Base-by-base conservation (phyloP, 78 protist genomes). In the Protostelium mycophagum region DNA sequence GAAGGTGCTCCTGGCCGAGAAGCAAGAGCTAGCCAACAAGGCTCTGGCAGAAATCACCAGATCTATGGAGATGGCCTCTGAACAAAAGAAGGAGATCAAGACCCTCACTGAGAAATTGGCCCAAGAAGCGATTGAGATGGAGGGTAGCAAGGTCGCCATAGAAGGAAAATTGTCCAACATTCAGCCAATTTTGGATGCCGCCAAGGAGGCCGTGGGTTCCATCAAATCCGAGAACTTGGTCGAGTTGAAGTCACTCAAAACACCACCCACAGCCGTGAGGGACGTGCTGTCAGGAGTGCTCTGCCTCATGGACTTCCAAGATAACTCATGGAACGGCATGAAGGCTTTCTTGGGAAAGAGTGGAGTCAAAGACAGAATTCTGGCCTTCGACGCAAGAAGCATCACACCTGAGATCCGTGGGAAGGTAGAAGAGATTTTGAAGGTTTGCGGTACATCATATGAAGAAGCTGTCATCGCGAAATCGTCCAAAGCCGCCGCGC, bases 201-300 rank as follows among this genome's bases (percentile, higher is more conserved):
- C 99, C 36, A 0, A 29, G n/a, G 29, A 51, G 37, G 96, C 96
- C 28, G 97, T 97, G 28, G 91, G 95, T 9, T 0, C 39, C 63
- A 91, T 96, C 88, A 1, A 28, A 1, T 0, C 29, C 9, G 88
- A 87, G 84, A 88, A 93, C 1, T 91, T 97, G 35, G 86, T 38
- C 63, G 98, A 96, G 89, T 86, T 96, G 29, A 93, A 96, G 28
- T 28, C 91, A 25, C 87, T 96, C 87, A 85, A 85, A 9, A 37
- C 88, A 34, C 98, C 99, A 29, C 97, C 89, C 16, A 37, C 31
- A 0, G 38, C 93, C 83, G 88, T 96, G 83, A 83, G 92, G 39
- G 97, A 95, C 83, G 94, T 96, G 35, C 83, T 97, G 29, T 89
- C 86, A 88, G 98, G 96, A 0, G 99, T 97, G 34, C 90, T 96